These are phyloP conservation scores for Acanthamoeba royreba DNA, from an alignment of 208 protist species.

Conservation along the genomic window DNA sequence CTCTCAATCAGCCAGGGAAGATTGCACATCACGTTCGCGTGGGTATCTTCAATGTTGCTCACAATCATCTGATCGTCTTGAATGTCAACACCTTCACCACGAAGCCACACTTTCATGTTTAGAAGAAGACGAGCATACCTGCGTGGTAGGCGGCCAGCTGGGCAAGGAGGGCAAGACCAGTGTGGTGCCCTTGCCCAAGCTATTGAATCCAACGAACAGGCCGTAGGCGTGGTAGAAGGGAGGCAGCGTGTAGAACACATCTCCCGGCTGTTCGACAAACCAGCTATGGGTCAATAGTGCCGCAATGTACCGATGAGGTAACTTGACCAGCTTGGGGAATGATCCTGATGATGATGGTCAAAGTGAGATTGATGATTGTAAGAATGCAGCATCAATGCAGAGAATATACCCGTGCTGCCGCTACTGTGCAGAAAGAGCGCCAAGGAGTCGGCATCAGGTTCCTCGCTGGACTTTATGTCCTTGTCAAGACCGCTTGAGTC, in stretches of 20 bases:
- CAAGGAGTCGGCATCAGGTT: background rate
- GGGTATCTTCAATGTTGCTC: background rate
- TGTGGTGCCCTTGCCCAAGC: background rate
- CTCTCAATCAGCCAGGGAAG: background rate
- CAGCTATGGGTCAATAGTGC: background rate
- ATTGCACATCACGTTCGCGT: background rate
- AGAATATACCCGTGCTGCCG: background rate
- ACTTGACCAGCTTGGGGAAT: background rate
- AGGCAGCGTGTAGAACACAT: background rate
- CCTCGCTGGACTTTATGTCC: background rate
- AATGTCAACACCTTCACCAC: background rate
- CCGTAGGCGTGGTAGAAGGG: background rate
- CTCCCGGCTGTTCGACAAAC: background rate
- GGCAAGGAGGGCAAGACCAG: background rate
- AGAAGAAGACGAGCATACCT: background rate
- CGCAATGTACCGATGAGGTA: background rate
- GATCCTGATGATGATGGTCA: background rate
- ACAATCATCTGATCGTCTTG: background rate
- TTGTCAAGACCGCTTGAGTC: background rate
- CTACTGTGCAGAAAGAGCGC: background rate
- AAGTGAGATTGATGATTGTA: background rate
- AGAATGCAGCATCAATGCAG: background rate
- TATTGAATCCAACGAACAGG: background rate
- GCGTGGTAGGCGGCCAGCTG: background rate
- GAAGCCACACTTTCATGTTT: background rate